Conservation (phyloP, 2,329 filamentous ascomycete species). For the Immersiporthe knoxdaviesiana region DNA sequence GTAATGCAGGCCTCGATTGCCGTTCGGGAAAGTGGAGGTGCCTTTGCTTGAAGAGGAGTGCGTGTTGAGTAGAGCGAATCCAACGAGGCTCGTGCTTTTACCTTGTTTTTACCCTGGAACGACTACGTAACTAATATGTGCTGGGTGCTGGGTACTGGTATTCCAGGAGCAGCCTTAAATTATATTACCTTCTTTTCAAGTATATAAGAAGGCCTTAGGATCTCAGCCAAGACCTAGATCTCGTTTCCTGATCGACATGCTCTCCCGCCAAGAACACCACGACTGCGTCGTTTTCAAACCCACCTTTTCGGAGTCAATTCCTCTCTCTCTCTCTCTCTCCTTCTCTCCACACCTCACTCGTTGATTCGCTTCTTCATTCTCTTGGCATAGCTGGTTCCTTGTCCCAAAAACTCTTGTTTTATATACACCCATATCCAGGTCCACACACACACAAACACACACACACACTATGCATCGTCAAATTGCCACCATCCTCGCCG, state of each 20-base stretch:
- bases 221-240: background rate
- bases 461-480: slow-evolving; percentile 9
- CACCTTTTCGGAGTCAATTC: background rate
- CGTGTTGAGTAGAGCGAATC: too few species aligned
- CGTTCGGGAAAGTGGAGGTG: background rate
- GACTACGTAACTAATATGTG: background rate
- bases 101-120: background rate
- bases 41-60: background rate
- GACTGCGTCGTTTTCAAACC: slow-evolving; percentile 6
- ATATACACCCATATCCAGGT: too few species aligned
- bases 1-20: background rate
- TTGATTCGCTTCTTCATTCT: slow-evolving; percentile 5
- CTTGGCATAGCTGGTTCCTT: background rate
- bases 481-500: slow-evolving; percentile 11
- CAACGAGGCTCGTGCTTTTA: background rate
- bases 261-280: background rate
- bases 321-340: background rate
- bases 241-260: background rate
- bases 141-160: background rate
- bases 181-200: background rate
- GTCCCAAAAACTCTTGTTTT: background rate
- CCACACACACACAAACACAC: background rate
- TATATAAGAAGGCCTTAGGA: background rate
- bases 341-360: background rate
- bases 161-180: background rate